Evolutionary conservation across 441 rosid species (phyloP).

Genomic region (Pelargonium fulgidum): DNA sequence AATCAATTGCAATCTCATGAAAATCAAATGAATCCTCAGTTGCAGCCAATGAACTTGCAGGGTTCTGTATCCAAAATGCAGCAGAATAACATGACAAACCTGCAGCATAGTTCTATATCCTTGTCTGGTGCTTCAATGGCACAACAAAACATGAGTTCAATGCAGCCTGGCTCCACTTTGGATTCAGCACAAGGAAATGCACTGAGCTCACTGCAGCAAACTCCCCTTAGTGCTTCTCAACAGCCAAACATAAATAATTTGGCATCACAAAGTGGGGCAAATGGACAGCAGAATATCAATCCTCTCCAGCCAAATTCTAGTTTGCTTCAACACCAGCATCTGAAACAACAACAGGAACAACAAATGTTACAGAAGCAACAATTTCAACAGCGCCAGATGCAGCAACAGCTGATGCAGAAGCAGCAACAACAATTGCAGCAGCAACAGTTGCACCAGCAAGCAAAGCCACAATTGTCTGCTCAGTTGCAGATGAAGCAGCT

Average conservation of each 20-base stretch:
- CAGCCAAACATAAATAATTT: conserved; percentile 48
- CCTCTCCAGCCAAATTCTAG: conserved; percentile 50
- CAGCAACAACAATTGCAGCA: conserved; percentile 33
- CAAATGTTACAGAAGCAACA: conserved; percentile 56
- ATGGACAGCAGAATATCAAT: conserved; percentile 46
- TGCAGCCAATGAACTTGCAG: conserved; percentile 50
- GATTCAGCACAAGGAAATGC: conserved; percentile 73
- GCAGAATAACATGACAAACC: conserved; percentile 37
- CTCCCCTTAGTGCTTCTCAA: conserved; percentile 48
- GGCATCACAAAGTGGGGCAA: conserved; percentile 59
- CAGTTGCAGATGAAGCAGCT: conserved; percentile 51
- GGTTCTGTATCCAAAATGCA: conserved; percentile 44
- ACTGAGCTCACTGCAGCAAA: conserved; percentile 60
- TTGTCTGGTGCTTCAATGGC: conserved; percentile 57
- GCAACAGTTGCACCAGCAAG: conserved; percentile 49
- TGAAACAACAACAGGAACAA: conserved; percentile 72
- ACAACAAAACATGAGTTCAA: conserved; percentile 52
- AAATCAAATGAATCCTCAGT: conserved; percentile 59
- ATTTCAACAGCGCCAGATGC: conserved; percentile 53
- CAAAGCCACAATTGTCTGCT: conserved; percentile 54
- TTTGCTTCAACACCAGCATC: conserved; percentile 73
- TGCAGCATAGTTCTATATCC: conserved; percentile 61
- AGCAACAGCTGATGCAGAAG: conserved; percentile 40
- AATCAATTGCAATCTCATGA: conserved; percentile 45
- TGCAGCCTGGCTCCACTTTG: conserved; percentile 48